Evolutionary conservation across 495 filamentous ascomycete genomes (phyloP).

Genomic region (Choiromyces venosus): DNA sequence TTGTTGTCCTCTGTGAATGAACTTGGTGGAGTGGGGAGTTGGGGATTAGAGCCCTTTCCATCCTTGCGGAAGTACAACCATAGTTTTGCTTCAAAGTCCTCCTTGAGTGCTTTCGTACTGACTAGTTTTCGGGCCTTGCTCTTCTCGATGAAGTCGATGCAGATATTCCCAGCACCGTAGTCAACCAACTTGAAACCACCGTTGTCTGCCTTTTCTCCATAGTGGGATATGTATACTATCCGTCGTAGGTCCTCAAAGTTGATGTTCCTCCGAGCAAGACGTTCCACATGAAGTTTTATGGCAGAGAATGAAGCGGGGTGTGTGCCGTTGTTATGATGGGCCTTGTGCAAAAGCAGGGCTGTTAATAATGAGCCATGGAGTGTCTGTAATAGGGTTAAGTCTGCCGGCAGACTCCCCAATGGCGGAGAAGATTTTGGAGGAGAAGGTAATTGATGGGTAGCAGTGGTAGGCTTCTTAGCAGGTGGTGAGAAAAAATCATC

Average conservation of each 20-base stretch:
- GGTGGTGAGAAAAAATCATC: conserved; percentile 29
- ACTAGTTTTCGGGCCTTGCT: conserved; percentile 29
- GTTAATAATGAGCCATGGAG: conserved; percentile 36
- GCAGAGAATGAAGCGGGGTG: conserved; percentile 30
- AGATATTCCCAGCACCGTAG: conserved; percentile 35
- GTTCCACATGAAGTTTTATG: conserved; percentile 36
- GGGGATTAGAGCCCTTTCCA: conserved; percentile 10
- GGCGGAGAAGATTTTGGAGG: conserved; percentile 7
- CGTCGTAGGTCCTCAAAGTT: conserved; percentile 26
- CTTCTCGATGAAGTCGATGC: conserved; percentile 35
- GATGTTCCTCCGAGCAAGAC: conserved; percentile 27
- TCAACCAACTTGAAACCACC: conserved; percentile 31
- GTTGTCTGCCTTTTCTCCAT: conserved; percentile 17
- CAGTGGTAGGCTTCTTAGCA: conserved; percentile 23
- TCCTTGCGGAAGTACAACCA: conserved; percentile 6
- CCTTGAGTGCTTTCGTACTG: conserved; percentile 30
- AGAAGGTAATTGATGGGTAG: not conserved
- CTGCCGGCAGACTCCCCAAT: conserved; percentile 19
- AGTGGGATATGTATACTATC: conserved; percentile 39
- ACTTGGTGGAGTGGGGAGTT: conserved; percentile 25
- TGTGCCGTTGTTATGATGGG: conserved; percentile 32
- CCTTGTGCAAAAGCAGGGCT: conserved; percentile 31
- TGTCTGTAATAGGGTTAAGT: conserved; percentile 23
- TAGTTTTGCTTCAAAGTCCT: conserved; percentile 23
- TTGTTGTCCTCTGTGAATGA: conserved; percentile 19